Percentiles rank a stretch among this genome's conserved stretches.
phyloP scores from a whole-genome alignment of 805 yeast species.

The Saccharomycopsis capsularis region DNA sequence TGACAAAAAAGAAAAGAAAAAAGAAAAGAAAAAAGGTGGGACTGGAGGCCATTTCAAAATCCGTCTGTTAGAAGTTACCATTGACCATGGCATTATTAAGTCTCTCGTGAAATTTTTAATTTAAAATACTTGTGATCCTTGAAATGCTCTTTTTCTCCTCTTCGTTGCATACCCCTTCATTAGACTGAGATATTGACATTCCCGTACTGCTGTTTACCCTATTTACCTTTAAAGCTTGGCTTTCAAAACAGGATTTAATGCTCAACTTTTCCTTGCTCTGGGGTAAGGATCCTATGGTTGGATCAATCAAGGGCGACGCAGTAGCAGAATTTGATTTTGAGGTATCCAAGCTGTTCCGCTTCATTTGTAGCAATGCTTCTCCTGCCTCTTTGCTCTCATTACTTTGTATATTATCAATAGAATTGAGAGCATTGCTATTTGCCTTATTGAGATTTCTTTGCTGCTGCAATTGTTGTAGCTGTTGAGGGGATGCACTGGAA shows the following conservation, averaged over 20 bases:
- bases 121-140: constrained; percentile 10
- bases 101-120: not conserved
- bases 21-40: not conserved
- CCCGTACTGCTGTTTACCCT: not conserved
- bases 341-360: constrained; percentile 14
- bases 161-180: not conserved
- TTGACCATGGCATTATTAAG: not conserved
- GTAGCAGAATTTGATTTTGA: not conserved
- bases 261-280: not conserved
- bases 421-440: not conserved
- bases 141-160: constrained; percentile 6
- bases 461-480: constrained; percentile 1
- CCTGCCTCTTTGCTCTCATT: constrained; percentile 18
- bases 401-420: not conserved
- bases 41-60: not conserved
- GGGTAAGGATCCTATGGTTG: not conserved
- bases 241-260: not conserved
- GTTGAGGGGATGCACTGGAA: not conserved
- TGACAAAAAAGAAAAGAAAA: too few relatives aligned
- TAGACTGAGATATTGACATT: not conserved
- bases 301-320: constrained; percentile 2
- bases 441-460: not conserved
- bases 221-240: not conserved
- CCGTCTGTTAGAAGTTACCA: too few relatives aligned
- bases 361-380: constrained; percentile 19